phyloP scores from a whole-genome alignment of 495 filamentous ascomycete species.

The Annulohypoxylon bovei region DNA sequence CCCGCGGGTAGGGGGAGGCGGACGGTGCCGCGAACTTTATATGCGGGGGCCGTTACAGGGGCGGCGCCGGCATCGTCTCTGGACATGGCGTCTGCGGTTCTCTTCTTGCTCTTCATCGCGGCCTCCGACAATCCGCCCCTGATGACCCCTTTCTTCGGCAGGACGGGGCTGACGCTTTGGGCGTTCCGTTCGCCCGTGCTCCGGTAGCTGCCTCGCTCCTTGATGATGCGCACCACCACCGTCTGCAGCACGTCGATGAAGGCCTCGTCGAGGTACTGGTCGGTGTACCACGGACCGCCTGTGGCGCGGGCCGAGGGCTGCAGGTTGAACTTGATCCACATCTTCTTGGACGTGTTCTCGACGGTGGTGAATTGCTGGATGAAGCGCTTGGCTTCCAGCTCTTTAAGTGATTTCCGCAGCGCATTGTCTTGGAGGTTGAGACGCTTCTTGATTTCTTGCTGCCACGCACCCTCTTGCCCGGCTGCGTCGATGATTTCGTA shows the following conservation, averaged over 20 bases:
- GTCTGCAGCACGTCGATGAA: slow-evolving; percentile 79
- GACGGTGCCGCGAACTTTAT: slow-evolving; percentile 58
- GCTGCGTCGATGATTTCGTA: slow-evolving; percentile 87
- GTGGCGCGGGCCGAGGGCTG: slow-evolving; percentile 86
- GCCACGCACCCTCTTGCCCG: slow-evolving; percentile 86
- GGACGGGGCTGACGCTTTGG: slow-evolving; percentile 38
- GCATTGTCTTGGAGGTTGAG: slow-evolving; percentile 82
- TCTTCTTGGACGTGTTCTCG: slow-evolving; percentile 73
- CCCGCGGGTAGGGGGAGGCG: slow-evolving; percentile 72
- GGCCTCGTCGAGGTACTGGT: slow-evolving; percentile 83
- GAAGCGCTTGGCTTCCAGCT: slow-evolving; percentile 71
- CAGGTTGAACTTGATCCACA: slow-evolving; percentile 83
- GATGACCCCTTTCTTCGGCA: slow-evolving; percentile 58
- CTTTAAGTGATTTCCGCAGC: slow-evolving; percentile 78
- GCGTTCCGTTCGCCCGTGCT: slow-evolving; percentile 45
- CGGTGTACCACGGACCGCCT: slow-evolving; percentile 92
- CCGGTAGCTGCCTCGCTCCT: slow-evolving; percentile 71
- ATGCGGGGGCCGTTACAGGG: not conserved
- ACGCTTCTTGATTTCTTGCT: slow-evolving; percentile 75
- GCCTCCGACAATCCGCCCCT: slow-evolving; percentile 48
- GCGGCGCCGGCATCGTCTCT: slow-evolving; percentile 45
- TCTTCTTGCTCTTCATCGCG: slow-evolving; percentile 53
- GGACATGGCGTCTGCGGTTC: slow-evolving; percentile 56
- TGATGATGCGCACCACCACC: slow-evolving; percentile 76
- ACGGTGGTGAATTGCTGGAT: slow-evolving; percentile 69